A percentile compares a stretch with the other conserved stretches of the same genome.
Conservation (phyloP, 805 yeast genomes). For the Ogataea nitratoaversa region DNA sequence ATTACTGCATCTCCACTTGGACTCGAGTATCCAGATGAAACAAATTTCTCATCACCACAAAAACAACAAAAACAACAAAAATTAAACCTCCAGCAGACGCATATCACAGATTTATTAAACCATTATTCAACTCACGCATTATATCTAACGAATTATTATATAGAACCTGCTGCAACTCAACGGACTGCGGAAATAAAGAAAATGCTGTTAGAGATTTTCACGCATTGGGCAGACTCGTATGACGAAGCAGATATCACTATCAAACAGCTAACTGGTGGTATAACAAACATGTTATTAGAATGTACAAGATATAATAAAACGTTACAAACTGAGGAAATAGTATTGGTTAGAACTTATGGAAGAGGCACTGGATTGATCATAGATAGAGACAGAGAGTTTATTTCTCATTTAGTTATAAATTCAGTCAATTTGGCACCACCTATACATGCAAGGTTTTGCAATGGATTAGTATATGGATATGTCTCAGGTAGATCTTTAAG, state of each 20-base stretch:
- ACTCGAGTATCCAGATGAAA: not conserved
- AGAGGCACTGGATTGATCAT: slow-evolving; percentile 68
- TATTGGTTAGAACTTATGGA: slow-evolving; percentile 68
- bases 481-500: slow-evolving; percentile 59
- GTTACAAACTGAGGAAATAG: slow-evolving; percentile 30
- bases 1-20: slow-evolving; percentile 2
- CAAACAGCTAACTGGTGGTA: slow-evolving; percentile 54
- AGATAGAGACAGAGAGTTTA: slow-evolving; percentile 70
- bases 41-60: not conserved
- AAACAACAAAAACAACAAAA: not conserved
- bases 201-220: slow-evolving; percentile 41
- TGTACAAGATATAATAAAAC: slow-evolving; percentile 31
- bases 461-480: slow-evolving; percentile 70
- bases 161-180: slow-evolving; percentile 32
- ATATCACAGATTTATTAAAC: slow-evolving; percentile 16
- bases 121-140: slow-evolving; percentile 43
- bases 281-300: slow-evolving; percentile 55
- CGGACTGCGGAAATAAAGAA: slow-evolving; percentile 35
- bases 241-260: slow-evolving; percentile 36
- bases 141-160: slow-evolving; percentile 41
- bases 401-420: slow-evolving; percentile 61
- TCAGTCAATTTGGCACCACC: slow-evolving; percentile 63
- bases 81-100: slow-evolving; percentile 3
- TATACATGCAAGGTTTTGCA: slow-evolving; percentile 61
- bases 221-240: slow-evolving; percentile 28